Evolutionary conservation across 1,284 basidiomycete species (phyloP), one percentile per base, ranked within the genome.

Genomic region (Hortiboletus rubellus): DNA sequence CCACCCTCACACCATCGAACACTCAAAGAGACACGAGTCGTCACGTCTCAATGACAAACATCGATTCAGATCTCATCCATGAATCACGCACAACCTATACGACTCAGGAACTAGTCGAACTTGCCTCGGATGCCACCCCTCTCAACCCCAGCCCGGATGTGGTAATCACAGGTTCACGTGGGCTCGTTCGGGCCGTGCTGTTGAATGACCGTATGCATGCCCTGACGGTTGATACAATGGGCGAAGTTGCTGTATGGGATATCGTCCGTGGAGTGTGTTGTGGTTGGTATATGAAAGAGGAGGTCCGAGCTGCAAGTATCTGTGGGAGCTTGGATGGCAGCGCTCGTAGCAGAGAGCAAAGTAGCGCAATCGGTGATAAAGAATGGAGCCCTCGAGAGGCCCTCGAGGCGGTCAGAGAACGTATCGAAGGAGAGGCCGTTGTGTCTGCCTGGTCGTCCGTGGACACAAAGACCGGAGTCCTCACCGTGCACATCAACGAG

Each of bases 151-250:
- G 70, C 9, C 90, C 96, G 0, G 90, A 92, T 63, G 82, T 85
- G 49, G 74, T 91, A 11, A 89, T 98, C 47, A 66, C 75, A 3
- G 96, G 96, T 7, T 85, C 88, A 46, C 81, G 86, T 55, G 96
- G 97, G 6, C 81, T 98, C 12, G 88, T 97, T 49, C 82, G 96
- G 24, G 89, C 86, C 7, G 77, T 89, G 27, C 80, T 95, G 58
- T 78, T 99, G 46, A 98, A 96, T 72, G 94, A 98, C 69, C 82
- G 95, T 40, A 82, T 96, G 58, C 96, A 98, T 70, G 94, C 90
- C 6, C 75, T 99, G 52, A 94, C 94, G 1, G 87, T 98, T 41
- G 91, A 98, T 71, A 95, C 94, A 0, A 78, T 81, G 0, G 92
- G 92, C 10, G 86, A 90, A 62, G 87, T 99, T 5, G 90, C 89